Percentiles rank a stretch among this genome's conserved stretches.
These are phyloP conservation scores for Jamesozyma jinghongensis DNA, from an alignment of 805 yeast species.

Conservation along the genomic window DNA sequence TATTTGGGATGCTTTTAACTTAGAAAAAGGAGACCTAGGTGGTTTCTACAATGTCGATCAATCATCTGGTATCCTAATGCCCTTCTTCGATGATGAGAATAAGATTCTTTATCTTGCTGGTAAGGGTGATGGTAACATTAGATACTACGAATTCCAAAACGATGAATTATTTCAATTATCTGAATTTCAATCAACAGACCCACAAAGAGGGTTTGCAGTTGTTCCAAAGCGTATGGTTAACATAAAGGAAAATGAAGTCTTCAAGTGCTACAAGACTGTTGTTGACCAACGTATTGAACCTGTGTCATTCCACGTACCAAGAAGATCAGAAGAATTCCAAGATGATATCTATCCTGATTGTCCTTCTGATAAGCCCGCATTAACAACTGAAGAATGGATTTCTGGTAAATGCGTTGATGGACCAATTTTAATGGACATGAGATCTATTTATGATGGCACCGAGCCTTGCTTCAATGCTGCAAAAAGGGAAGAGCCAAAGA, in stretches of 20 bases:
- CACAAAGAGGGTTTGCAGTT: conserved; percentile 93
- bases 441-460: conserved; percentile 68
- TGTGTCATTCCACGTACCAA: conserved; percentile 84
- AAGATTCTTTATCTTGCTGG: conserved; percentile 84
- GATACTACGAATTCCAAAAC: conserved; percentile 82
- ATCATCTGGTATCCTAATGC: conserved; percentile 89
- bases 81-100: conserved; percentile 76
- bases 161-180: conserved; percentile 77
- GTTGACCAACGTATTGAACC: conserved; percentile 83
- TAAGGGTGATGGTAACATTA: conserved; percentile 95
- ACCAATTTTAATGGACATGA: conserved; percentile 72
- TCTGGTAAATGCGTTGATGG: conserved; percentile 72
- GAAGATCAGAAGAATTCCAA: conserved; percentile 89
- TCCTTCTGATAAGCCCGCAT: conserved; percentile 70
- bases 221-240: conserved; percentile 78
- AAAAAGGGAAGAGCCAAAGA: conserved; percentile 17
- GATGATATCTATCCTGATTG: conserved; percentile 89
- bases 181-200: conserved; percentile 81
- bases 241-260: conserved; percentile 74
- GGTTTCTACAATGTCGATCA: conserved; percentile 83
- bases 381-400: conserved; percentile 71
- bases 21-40: conserved; percentile 76
- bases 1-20: conserved; percentile 75
- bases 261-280: conserved; percentile 77
- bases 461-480: conserved; percentile 39